Base-by-base conservation (phyloP, 805 yeast genomes). In the Cyberlindnera xylosilytica region DNA sequence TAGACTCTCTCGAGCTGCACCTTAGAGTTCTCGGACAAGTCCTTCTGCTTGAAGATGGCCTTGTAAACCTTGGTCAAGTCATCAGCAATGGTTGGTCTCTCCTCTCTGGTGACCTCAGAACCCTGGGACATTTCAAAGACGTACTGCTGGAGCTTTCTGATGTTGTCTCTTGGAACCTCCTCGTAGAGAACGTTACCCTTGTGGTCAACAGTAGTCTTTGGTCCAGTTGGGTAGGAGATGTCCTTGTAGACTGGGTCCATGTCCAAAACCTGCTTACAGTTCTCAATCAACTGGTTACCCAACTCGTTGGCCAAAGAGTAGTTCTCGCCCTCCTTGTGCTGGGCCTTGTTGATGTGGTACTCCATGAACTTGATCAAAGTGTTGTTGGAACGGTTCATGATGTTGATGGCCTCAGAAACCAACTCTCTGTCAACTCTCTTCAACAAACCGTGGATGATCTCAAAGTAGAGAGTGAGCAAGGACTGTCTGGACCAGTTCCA, bases 401-500 rank as follows among this genome's bases (percentile, higher is more conserved):
- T 87, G 65, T 88, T 87, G 60, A 93, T 90, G 67, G 99, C 95
- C 64, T 89, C 96, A 52, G 91, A 79, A 49, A 93, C 95, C 50
- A 95, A 89, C 71, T 93, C 97, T 65, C 99, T 81, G 66, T 93
- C 98, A 53, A 93, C 85, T 46, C 87, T 83, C 79, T 66, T 83
- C 49, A 89, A 77, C 51, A 87, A 83, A 65, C 99, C 99, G 66
- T 93, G 95, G 56, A 93, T 89, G 58, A 93, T 89, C 68, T 93
- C 97, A 63, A 79, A 93, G 71, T 87, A 93, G 87, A 93, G 83
- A 38, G 89, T 79, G 56, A 93, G 72, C 47, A 93, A 86, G 64
- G 93, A 96, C 73, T 93, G 99, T 68, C 97, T 87, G 36, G 98
- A 97, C 99, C 99, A 93, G 69, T 95, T 95, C 99, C 99, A 93